Base-by-base conservation (phyloP, 2,329 filamentous ascomycete genomes). In the Aspergillus ochraceoroseus region DNA sequence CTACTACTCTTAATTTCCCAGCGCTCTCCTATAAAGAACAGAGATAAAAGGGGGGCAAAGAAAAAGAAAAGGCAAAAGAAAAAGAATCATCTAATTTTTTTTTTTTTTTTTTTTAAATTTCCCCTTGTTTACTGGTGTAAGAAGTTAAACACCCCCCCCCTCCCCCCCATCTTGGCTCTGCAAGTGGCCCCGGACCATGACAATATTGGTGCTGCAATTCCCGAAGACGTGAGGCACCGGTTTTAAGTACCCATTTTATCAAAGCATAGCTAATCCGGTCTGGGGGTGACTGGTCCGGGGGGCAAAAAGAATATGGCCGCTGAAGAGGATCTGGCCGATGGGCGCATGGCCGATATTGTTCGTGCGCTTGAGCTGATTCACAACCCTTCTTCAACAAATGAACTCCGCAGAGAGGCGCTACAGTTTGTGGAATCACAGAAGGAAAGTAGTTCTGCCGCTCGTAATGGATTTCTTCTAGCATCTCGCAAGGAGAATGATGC, bases 331-430 rank as follows among this genome's bases (percentile, higher is more conserved):
- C 48, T 64, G 33, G 59, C 59, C 17, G 62, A 62, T 44, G 56
- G 56, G 45, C 60, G 61, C 44, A 63, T 66, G 54, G 55, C 60
- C 47, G 66, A 66, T 39, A 92, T 96, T 51, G 79, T 87, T 58
- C 78, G 85, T 57, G 92, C 92, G 27, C 80, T 98, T 53, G 80
- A 92, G 55, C 78, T 94, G 54, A 86, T 95, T 46, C 90, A 96
- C 70, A 83, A 79, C 59, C 79, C 89, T 7, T 76, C 80, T 46
- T 90, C 89, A 27, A 75, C 80, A 50, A 95, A 95, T 65, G 77
- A 85, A 49, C 74, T 83, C 38, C 86, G 92, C 49, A 78, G 85
- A 61, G 78, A 92, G 63, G 92, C 92, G 31, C 85, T 92, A 49
- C 68, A 78, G 25, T 95, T 87, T 59, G 82, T 98, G 51, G 92